phyloP scores from a whole-genome alignment of 768 basidiomycete species.

The Tricholoma sp. region DNA sequence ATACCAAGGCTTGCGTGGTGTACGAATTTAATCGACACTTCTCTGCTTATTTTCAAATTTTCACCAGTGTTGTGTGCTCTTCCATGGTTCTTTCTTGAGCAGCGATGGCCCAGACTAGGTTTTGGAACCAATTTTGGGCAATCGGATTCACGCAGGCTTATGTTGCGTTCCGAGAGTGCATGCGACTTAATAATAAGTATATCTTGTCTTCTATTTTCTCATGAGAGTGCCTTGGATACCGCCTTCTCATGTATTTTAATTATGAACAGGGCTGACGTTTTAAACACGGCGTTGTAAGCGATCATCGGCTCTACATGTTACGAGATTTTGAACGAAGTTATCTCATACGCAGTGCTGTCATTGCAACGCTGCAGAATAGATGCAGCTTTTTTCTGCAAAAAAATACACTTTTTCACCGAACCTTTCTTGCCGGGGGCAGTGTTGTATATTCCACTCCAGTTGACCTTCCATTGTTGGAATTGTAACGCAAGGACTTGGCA shows the following conservation, averaged over 20 bases:
- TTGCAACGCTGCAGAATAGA: conserved; percentile 70
- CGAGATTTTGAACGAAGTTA: conserved; percentile 20
- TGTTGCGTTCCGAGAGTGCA: conserved; percentile 60
- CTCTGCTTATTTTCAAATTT: conserved; percentile 12
- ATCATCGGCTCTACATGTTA: not conserved
- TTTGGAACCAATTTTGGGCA: conserved; percentile 45
- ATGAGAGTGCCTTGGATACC: conserved; percentile 39
- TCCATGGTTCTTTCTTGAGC: conserved; percentile 62
- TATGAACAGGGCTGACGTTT: conserved; percentile 58
- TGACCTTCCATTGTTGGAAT: conserved; percentile 70
- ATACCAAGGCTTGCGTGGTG: conserved; percentile 73
- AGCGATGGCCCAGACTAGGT: conserved; percentile 58
- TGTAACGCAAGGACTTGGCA: conserved; percentile 57
- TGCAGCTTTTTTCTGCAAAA: conserved; percentile 13
- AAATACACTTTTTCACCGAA: not conserved
- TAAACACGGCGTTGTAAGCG: conserved; percentile 69
- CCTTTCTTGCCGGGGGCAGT: conserved; percentile 25
- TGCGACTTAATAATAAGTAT: conserved; percentile 64
- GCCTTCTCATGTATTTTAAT: not conserved
- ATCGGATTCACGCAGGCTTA: conserved; percentile 67
- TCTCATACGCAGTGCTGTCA: conserved; percentile 47
- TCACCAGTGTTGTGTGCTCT: conserved; percentile 55
- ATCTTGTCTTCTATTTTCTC: conserved; percentile 71
- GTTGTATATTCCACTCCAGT: conserved; percentile 71
- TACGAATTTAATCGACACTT: conserved; percentile 26